Percentiles rank a stretch among this genome's conserved stretches.
Conservation (phyloP, 2,329 filamentous ascomycete genomes). For the Colletotrichum chrysophilum region DNA sequence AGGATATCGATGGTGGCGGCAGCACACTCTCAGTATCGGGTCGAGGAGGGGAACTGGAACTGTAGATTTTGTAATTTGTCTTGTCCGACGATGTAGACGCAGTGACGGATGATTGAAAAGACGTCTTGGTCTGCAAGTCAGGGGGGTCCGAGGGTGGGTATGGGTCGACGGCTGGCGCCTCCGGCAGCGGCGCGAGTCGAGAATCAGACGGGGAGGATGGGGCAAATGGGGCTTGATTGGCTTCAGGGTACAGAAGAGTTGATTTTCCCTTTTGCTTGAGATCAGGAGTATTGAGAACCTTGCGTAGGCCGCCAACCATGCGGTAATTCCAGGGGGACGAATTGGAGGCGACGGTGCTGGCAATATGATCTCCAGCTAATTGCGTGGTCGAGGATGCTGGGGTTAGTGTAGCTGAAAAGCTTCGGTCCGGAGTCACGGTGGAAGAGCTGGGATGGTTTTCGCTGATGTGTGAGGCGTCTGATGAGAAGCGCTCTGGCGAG, state of each 20-base stretch:
- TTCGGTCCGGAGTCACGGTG: conserved; percentile 52
- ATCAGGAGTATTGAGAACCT: conserved; percentile 52
- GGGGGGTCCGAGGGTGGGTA: neutral
- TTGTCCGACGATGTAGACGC: conserved; percentile 53
- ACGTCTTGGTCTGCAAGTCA: conserved; percentile 26
- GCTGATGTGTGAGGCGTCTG: conserved; percentile 44
- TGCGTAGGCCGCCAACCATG: conserved; percentile 60
- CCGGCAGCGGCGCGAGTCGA: conserved; percentile 36
- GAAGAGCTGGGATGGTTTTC: conserved; percentile 52
- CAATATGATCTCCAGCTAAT: conserved; percentile 37
- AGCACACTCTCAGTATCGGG: conserved; percentile 43
- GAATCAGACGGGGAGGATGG: conserved; percentile 26
- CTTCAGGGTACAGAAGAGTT: conserved; percentile 7
- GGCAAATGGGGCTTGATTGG: conserved; percentile 12
- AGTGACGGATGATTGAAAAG: conserved; percentile 32
- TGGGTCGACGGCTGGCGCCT: conserved; percentile 18
- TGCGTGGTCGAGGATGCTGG: conserved; percentile 38
- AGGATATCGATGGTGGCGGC: conserved; percentile 44
- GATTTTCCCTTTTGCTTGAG: conserved; percentile 44
- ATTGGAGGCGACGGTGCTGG: conserved; percentile 19
- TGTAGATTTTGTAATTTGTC: conserved; percentile 62
- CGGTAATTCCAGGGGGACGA: conserved; percentile 58
- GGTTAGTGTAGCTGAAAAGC: conserved; percentile 38
- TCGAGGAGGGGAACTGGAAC: conserved; percentile 46
- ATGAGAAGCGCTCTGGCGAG: conserved; percentile 55